A percentile compares a stretch with the other conserved stretches of the same genome.
These are phyloP conservation scores for Lactarius trivialis DNA, from an alignment of 768 basidiomycete genomes.

Conservation along the genomic window DNA sequence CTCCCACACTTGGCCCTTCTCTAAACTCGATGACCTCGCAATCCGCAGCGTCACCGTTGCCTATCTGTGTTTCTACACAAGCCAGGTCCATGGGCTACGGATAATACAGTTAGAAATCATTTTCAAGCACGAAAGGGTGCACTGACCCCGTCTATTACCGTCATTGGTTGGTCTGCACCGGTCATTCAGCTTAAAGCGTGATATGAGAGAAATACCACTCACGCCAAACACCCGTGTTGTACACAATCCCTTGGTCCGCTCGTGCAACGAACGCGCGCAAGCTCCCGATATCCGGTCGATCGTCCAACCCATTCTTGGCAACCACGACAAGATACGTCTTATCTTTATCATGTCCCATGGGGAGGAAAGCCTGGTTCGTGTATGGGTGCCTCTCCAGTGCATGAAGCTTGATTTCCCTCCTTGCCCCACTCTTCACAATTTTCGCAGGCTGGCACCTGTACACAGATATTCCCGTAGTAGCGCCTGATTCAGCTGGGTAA, in stretches of 20 bases:
- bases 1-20: conserved; percentile 33
- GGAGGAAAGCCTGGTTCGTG: conserved; percentile 91
- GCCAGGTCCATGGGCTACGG: conserved; percentile 66
- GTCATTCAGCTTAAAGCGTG: background rate
- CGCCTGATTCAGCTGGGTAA: conserved; percentile 53
- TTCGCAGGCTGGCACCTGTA: conserved; percentile 69
- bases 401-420: conserved; percentile 55
- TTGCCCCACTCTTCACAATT: conserved; percentile 38
- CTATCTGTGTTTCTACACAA: conserved; percentile 92
- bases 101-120: background rate
- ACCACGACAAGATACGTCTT: conserved; percentile 78
- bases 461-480: conserved; percentile 68
- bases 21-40: conserved; percentile 74
- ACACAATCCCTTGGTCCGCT: conserved; percentile 79
- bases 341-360: conserved; percentile 69
- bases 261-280: conserved; percentile 79
- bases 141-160: conserved; percentile 64
- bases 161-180: conserved; percentile 82
- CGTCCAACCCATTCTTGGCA: conserved; percentile 69
- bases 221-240: conserved; percentile 87
- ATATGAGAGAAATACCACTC: conserved; percentile 34
- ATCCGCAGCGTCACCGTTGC: conserved; percentile 66
- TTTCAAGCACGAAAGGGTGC: background rate
- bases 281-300: conserved; percentile 67
- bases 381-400: conserved; percentile 85